Conservation (phyloP, 441 rosid genomes). For the Aquilaria agallochum region DNA sequence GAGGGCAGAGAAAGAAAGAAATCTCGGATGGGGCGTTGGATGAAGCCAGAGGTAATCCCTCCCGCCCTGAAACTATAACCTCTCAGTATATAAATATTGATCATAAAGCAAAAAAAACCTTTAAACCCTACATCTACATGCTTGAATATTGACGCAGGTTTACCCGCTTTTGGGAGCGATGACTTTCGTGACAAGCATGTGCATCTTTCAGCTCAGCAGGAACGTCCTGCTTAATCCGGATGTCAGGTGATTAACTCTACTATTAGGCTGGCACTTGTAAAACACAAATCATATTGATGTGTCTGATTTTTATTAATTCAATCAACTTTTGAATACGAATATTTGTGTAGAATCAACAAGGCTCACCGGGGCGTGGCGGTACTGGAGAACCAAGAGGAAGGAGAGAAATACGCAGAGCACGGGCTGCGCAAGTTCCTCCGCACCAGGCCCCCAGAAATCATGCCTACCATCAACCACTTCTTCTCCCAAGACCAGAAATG, state of each 20-base stretch:
- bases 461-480: slow-evolving; percentile 55
- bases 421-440: slow-evolving; percentile 47
- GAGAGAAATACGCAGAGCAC: slow-evolving; percentile 52
- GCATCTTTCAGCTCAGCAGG: slow-evolving; percentile 50
- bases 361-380: slow-evolving; percentile 29
- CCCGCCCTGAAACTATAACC: neutral
- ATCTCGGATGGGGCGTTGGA: slow-evolving; percentile 62
- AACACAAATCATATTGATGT: neutral
- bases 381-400: slow-evolving; percentile 50
- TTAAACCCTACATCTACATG: neutral
- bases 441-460: slow-evolving; percentile 52
- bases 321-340: neutral
- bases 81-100: neutral
- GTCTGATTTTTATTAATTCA: neutral
- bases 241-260: slow-evolving; percentile 28
- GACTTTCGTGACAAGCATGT: slow-evolving; percentile 51
- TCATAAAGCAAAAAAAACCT: neutral
- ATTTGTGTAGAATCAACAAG: slow-evolving; percentile 30
- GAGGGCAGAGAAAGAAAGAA: neutral
- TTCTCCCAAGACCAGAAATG: slow-evolving; percentile 35
- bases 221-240: slow-evolving; percentile 46
- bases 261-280: too few relatives aligned
- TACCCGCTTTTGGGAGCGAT: slow-evolving; percentile 57
- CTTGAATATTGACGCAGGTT: slow-evolving; percentile 20
- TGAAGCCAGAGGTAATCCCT: slow-evolving; percentile 61